Percentiles rank a stretch among this genome's conserved stretches.
Conservation (phyloP, 306 rosid genomes). For the Carpinus fangiana region DNA sequence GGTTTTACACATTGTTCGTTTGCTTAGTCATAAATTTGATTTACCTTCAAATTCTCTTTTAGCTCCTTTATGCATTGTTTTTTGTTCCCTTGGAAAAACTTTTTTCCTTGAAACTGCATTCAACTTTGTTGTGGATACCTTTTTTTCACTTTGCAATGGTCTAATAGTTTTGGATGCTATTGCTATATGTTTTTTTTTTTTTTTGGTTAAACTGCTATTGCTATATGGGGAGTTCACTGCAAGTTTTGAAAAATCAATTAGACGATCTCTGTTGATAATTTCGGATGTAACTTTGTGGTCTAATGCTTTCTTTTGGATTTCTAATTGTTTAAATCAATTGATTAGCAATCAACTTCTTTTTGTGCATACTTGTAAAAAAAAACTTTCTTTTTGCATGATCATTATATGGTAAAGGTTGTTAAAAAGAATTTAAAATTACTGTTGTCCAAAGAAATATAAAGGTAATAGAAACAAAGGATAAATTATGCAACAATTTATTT, state of each 20-base stretch:
- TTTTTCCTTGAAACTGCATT: background rate
- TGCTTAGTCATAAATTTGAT: background rate
- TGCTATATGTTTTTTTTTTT: too few relatives aligned
- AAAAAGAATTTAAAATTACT: background rate
- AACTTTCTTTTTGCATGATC: background rate
- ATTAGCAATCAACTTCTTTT: background rate
- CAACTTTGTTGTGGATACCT: background rate
- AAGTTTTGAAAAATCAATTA: background rate
- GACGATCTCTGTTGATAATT: background rate
- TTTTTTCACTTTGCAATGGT: conserved; percentile 8
- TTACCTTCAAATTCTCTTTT: background rate
- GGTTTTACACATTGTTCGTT: background rate
- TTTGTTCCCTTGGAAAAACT: background rate
- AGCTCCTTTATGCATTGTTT: background rate
- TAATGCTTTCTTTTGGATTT: background rate
- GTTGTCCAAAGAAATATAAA: background rate
- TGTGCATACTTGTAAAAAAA: too few relatives aligned
- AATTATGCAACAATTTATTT: background rate
- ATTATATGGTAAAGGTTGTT: background rate
- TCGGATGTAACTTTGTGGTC: background rate
- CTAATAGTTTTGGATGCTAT: background rate
- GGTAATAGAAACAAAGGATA: background rate
- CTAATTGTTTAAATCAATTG: background rate
- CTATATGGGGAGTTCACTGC: too few relatives aligned
- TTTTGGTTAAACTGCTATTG: too few relatives aligned